phyloP scores from a whole-genome alignment of 768 basidiomycete species.

The Mycena floridula region DNA sequence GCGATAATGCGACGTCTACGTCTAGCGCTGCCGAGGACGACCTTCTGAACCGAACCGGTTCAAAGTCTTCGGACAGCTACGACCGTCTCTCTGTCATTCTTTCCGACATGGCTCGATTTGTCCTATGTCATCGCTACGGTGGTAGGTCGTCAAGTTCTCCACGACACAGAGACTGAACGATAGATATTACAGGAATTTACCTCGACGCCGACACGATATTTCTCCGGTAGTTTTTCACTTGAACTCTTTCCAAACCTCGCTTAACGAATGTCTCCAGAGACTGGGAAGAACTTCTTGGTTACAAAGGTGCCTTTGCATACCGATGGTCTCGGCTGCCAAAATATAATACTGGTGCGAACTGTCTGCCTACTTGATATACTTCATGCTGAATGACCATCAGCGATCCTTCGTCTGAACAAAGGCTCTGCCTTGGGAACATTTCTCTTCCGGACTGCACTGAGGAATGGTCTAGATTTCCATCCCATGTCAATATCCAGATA shows the following conservation, averaged over 20 bases:
- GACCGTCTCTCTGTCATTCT: slow-evolving; percentile 90
- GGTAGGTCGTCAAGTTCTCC: too few species aligned
- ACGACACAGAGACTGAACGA: too few species aligned
- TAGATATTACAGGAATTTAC: too few species aligned
- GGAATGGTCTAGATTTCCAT: slow-evolving; percentile 94
- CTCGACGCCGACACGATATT: slow-evolving; percentile 96
- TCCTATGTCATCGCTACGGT: slow-evolving; percentile 90
- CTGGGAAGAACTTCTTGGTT: slow-evolving; percentile 98
- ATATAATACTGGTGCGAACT: background rate
- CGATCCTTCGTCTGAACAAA: slow-evolving; percentile 91
- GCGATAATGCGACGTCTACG: slow-evolving; percentile 12
- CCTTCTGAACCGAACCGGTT: slow-evolving; percentile 70
- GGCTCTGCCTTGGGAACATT: slow-evolving; percentile 88
- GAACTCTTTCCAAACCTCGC: too few species aligned
- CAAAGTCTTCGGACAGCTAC: slow-evolving; percentile 78
- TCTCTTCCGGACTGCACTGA: slow-evolving; percentile 89
- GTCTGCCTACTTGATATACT: background rate
- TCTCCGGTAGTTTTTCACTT: too few species aligned
- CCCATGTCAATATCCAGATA: slow-evolving; percentile 94
- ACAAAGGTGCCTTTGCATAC: slow-evolving; percentile 95
- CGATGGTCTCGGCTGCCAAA: slow-evolving; percentile 89
- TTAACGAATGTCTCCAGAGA: too few species aligned
- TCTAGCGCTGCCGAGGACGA: slow-evolving; percentile 33
- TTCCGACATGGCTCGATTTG: slow-evolving; percentile 95
- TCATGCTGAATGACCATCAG: slow-evolving; percentile 29